These are phyloP conservation scores for Spergularia marina DNA, from an alignment of 148 eudicot genomes.

Conservation along the genomic window DNA sequence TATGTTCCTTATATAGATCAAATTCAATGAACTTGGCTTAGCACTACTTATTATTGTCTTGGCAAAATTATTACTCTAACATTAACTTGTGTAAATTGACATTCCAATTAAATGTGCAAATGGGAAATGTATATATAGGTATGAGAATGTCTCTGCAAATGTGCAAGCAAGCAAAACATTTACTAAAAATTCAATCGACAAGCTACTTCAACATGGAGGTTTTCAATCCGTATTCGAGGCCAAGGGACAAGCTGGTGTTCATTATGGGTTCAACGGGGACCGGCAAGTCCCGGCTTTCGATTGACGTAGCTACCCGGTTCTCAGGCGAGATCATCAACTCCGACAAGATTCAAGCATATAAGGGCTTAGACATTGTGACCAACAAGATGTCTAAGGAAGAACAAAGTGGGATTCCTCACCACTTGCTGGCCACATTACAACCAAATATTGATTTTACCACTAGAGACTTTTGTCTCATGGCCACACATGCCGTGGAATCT, in stretches of 20 bases:
- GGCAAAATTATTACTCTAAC: neutral
- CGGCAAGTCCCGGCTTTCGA: constrained; percentile 75
- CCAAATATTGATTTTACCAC: constrained; percentile 54
- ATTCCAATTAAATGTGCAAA: too few species aligned
- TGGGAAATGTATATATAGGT: neutral
- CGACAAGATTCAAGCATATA: constrained; percentile 76
- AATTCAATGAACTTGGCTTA: too few species aligned
- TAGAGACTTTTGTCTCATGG: constrained; percentile 43
- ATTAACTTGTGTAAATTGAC: too few species aligned
- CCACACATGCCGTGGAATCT: constrained; percentile 41
- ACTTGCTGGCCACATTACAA: constrained; percentile 50
- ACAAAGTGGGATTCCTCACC: constrained; percentile 67
- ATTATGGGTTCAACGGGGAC: constrained; percentile 90
- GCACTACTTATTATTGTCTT: neutral
- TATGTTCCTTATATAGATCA: too few species aligned
- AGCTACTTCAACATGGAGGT: constrained; percentile 21
- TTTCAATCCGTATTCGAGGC: constrained; percentile 26
- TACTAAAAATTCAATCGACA: constrained; percentile 30
- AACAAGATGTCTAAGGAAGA: constrained; percentile 70
- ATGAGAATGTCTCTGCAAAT: constrained; percentile 38
- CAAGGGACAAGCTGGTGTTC: constrained; percentile 66
- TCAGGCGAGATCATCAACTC: constrained; percentile 68
- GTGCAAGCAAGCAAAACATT: constrained; percentile 46
- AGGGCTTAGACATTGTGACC: constrained; percentile 70
- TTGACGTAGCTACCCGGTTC: constrained; percentile 65